Base-by-base conservation (phyloP, 2,329 filamentous ascomycete genomes). In the Calonectria pteridis region DNA sequence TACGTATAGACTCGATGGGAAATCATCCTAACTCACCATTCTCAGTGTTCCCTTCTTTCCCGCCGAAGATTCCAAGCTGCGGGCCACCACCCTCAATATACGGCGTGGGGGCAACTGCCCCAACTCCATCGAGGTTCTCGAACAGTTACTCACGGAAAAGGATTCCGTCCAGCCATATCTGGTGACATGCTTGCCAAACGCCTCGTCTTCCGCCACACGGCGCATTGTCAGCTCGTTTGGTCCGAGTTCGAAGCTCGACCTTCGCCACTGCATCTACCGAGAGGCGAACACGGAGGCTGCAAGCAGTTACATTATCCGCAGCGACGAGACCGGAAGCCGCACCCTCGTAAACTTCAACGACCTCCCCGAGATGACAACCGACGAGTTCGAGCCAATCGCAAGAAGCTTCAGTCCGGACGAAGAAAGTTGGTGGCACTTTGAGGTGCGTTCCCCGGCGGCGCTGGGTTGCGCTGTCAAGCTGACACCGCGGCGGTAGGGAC, bases 31-130 rank as follows among this genome's bases (percentile, higher is more conserved):
- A 78, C 76, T 59, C 63, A 68, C 67, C 62, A 28, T 72, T 69
- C 74, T 76, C 81, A 94, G 92, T 75, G 89, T 94, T 40, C 90
- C 92, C 4, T 85, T 91, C 79, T 95, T 91, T 81, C 93, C 93
- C 1, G 83, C 84, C 9, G 93, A 95, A 84, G 94, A 96, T 85
- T 89, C 91, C 62, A 95, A 95, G 83, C 86, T 94, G 50, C 92
- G 93, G 37, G 93, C 94, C 23, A 89, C 89, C 2, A 86, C 81
- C 29, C 82, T 93, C 69, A 84, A 86, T 43, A 88, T 88, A 53
- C 90, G 93, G 35, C 89, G 93, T 31, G 94, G 94, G 67, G 94
- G 94, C 37, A 96, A 95, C 82, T 92, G 92, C 75, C 89, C 92
- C 29, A 95, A 95, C 81, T 90, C 91, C 4, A 88, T 95, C 40